Conservation (phyloP, 2,329 filamentous ascomycete species). For the Fusarium drepaniforme region DNA sequence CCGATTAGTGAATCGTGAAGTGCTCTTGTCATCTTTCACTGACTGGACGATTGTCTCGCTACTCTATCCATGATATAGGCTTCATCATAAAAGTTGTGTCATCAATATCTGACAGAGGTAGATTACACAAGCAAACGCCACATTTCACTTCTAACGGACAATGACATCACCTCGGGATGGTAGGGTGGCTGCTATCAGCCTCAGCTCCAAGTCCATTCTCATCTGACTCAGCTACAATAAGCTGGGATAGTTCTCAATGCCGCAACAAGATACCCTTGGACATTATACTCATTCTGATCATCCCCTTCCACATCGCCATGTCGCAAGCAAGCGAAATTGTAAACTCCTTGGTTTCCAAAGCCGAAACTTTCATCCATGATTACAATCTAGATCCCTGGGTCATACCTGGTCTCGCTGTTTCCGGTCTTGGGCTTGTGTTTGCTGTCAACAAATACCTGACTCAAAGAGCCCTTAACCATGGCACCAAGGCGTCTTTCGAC, state of each 20-base stretch:
- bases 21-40: background rate
- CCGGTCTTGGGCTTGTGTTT: background rate
- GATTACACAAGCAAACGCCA: background rate
- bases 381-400: background rate
- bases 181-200: accelerated
- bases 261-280: background rate
- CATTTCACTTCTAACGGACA: background rate
- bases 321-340: background rate
- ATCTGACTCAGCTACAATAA: background rate
- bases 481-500: slow-evolving; percentile 57
- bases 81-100: background rate
- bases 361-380: background rate
- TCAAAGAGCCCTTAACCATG: slow-evolving; percentile 49
- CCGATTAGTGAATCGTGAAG: background rate
- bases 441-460: background rate
- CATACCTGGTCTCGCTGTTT: background rate
- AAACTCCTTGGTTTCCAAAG: background rate
- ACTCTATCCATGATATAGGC: background rate
- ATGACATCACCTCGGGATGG: background rate
- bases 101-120: background rate
- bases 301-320: background rate
- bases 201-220: accelerated
- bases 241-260: background rate
- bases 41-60: background rate
- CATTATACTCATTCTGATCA: background rate